phyloP scores from a whole-genome alignment of 2,329 filamentous ascomycete genomes.

The Ceratocystis eucalypticola region DNA sequence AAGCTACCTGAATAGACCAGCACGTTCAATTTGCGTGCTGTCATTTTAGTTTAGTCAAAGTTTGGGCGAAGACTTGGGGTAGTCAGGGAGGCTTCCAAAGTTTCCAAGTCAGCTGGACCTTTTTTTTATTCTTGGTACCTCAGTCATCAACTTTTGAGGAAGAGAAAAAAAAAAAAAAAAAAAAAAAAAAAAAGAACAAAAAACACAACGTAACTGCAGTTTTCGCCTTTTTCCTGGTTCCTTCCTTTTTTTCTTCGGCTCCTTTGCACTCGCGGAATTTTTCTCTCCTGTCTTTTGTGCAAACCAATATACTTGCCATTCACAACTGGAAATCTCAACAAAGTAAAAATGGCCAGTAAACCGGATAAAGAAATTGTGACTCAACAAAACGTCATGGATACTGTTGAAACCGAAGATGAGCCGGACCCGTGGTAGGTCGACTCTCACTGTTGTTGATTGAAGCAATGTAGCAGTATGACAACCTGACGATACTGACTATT shows the following conservation, averaged over 20 bases:
- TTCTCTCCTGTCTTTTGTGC: neutral
- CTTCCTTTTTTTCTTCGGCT: neutral
- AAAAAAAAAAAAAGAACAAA: too few relatives aligned
- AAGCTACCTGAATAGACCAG: slow-evolving; percentile 74
- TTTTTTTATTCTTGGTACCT: neutral
- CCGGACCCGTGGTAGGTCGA: slow-evolving; percentile 75
- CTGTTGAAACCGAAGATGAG: slow-evolving; percentile 60
- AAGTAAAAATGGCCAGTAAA: slow-evolving; percentile 25
- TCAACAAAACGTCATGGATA: slow-evolving; percentile 21
- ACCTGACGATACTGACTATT: neutral
- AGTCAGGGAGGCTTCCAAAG: neutral
- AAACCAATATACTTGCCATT: neutral
- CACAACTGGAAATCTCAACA: neutral
- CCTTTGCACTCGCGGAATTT: neutral
- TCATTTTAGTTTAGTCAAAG: slow-evolving; percentile 34
- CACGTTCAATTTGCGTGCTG: slow-evolving; percentile 65
- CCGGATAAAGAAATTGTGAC: slow-evolving; percentile 25
- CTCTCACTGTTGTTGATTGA: neutral
- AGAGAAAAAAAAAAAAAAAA: too few relatives aligned
- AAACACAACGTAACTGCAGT: neutral
- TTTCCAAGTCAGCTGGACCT: neutral
- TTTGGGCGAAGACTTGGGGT: neutral
- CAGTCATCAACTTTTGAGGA: neutral
- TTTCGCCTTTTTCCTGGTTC: neutral
- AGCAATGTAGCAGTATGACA: neutral